Conservation (phyloP, 2,329 filamentous ascomycete species). For the Davidsoniella virescens region DNA sequence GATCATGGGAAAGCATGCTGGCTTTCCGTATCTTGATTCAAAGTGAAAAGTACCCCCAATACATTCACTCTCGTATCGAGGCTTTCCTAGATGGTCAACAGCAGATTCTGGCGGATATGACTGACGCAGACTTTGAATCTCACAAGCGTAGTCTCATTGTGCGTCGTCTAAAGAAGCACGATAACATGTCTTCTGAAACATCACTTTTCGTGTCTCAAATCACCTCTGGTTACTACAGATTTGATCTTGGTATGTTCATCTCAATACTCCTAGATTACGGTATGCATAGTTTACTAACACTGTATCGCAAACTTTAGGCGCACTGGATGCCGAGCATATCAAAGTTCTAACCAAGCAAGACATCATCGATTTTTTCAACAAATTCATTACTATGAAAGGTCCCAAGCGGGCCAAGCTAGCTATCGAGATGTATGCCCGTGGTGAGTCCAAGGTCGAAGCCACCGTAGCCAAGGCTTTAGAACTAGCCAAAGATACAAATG, state of each 20-base stretch:
- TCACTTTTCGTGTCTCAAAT: slow-evolving; percentile 67
- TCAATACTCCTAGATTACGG: neutral
- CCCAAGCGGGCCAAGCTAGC: slow-evolving; percentile 62
- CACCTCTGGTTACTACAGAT: slow-evolving; percentile 74
- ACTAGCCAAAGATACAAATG: neutral
- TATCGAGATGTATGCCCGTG: slow-evolving; percentile 67
- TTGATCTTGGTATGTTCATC: slow-evolving; percentile 53
- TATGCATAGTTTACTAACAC: neutral
- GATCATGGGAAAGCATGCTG: slow-evolving; percentile 57
- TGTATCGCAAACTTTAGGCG: slow-evolving; percentile 29
- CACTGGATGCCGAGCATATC: slow-evolving; percentile 61
- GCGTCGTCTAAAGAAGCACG: slow-evolving; percentile 75
- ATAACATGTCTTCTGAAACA: slow-evolving; percentile 79
- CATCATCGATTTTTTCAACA: slow-evolving; percentile 61
- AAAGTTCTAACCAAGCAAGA: slow-evolving; percentile 62
- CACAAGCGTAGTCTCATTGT: slow-evolving; percentile 83
- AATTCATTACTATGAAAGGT: slow-evolving; percentile 61
- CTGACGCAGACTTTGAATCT: slow-evolving; percentile 67
- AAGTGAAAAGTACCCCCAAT: slow-evolving; percentile 71
- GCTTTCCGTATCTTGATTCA: slow-evolving; percentile 86
- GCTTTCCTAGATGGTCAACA: slow-evolving; percentile 58
- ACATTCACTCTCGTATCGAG: slow-evolving; percentile 77
- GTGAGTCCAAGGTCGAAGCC: slow-evolving; percentile 21
- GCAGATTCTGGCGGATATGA: slow-evolving; percentile 55
- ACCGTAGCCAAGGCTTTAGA: slow-evolving; percentile 7